Evolutionary conservation across 495 filamentous ascomycete genomes (phyloP).

Genomic region (Daldinia grandis): DNA sequence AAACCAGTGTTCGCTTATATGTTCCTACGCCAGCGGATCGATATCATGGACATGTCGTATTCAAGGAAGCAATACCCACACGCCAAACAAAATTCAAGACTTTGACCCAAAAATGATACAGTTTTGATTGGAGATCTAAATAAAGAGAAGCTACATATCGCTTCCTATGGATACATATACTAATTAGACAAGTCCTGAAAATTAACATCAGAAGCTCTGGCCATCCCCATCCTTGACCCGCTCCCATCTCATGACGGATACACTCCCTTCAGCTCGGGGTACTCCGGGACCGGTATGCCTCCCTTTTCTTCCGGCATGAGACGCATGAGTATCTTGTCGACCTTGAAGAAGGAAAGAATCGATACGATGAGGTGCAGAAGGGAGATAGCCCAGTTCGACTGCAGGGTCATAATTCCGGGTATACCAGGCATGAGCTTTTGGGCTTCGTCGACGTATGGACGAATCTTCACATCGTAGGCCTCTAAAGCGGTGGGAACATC

Average conservation of each 20-base stretch:
- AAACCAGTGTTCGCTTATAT: too few relatives aligned
- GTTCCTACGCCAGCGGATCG: too few relatives aligned
- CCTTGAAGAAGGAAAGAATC: slow-evolving; percentile 42
- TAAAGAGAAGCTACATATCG: background rate
- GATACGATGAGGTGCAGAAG: slow-evolving; percentile 45
- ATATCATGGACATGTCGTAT: too few relatives aligned
- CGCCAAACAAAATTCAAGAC: too few relatives aligned
- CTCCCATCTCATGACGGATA: background rate
- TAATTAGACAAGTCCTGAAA: background rate
- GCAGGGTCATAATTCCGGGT: slow-evolving; percentile 33
- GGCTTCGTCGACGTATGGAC: slow-evolving; percentile 51
- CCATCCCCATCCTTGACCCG: too few relatives aligned
- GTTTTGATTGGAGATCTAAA: background rate
- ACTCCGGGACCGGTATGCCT: slow-evolving; percentile 53
- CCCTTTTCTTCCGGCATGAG: slow-evolving; percentile 45
- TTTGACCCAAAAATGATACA: background rate
- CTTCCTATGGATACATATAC: background rate
- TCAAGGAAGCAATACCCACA: too few relatives aligned
- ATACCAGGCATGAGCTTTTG: slow-evolving; percentile 47
- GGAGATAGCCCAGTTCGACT: slow-evolving; percentile 43
- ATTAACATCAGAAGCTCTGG: background rate
- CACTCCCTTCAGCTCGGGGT: slow-evolving; percentile 43
- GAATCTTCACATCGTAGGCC: slow-evolving; percentile 51
- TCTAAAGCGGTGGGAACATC: slow-evolving; percentile 46
- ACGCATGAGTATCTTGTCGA: slow-evolving; percentile 45